Evolutionary conservation across 2,329 filamentous ascomycete genomes (phyloP), one percentile per base, ranked within the genome.

Genomic region (Fusarium concolor): DNA sequence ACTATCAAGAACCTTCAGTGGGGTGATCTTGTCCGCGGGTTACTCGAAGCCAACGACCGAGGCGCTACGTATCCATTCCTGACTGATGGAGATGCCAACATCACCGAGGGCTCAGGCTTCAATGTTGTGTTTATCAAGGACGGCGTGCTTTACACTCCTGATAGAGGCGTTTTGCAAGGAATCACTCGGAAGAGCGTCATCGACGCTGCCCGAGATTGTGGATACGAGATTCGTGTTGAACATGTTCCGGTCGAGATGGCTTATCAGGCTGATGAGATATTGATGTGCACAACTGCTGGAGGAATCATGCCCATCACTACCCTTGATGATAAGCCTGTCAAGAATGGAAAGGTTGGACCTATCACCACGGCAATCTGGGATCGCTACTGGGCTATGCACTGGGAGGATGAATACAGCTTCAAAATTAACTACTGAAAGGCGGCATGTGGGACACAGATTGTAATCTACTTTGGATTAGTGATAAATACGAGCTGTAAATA

Each of bases 241-340:
- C 11, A 55, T 35, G 59, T 62, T 22, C 59, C 57, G 1, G 35
- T 62, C 12, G 46, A 62, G 29, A 24, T 26, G 10, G n/a, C 75
- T 0, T 85, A 84, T 45, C 50, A 78, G 9, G 74, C 76, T 0
- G 84, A 86, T 56, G 84, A 86, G 74, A 78, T 85, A 6, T 80
- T 86, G 29, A 85, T 85, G 83, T 84, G 79, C 61, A 86, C 84
- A 0, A 86, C 84, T 15, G 84, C 84, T 0, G 84, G 84, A 2
- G 84, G 84, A 0, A 79, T 86, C 18, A 86, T 86, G 83, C 84
- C 83, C 1, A 84, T 86, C 26, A 84, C 82, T 0, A 61, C 53
- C 0, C 72, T 86, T 4, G 84, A 86, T 67, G 83, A 79, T 0
- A 65, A 77, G 51, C 75, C 77, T 0, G 74, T 86, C 0, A 77